phyloP scores from a whole-genome alignment of 2,329 filamentous ascomycete species.

The Neonectria sp. region DNA sequence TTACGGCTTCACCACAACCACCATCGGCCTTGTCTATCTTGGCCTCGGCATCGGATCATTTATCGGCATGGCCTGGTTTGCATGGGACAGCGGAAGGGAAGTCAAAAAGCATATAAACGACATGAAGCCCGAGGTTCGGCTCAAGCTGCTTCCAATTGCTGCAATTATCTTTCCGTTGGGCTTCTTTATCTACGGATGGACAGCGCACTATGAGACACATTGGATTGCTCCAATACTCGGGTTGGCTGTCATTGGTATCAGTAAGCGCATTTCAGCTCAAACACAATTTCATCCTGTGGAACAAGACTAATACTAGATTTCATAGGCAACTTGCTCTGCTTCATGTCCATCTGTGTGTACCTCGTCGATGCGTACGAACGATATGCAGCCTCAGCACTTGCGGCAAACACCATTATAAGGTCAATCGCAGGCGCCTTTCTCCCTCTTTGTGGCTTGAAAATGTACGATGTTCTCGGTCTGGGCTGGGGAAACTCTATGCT shows the following conservation, averaged over 20 bases:
- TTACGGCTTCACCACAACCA: constrained; percentile 56
- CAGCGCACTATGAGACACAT: constrained; percentile 32
- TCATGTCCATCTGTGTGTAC: constrained; percentile 35
- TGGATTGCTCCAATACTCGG: constrained; percentile 36
- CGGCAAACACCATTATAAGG: constrained; percentile 34
- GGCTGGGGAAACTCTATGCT: constrained; percentile 62
- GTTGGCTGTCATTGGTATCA: constrained; percentile 25
- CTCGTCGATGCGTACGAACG: constrained; percentile 34
- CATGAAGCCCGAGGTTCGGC: constrained; percentile 26
- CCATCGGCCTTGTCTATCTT: constrained; percentile 41
- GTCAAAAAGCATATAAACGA: constrained; percentile 6
- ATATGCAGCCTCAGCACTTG: constrained; percentile 33
- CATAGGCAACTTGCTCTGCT: constrained; percentile 26
- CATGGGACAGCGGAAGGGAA: constrained; percentile 29
- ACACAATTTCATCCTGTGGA: too few relatives aligned
- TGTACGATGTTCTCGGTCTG: constrained; percentile 54
- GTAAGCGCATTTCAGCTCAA: constrained; percentile 13
- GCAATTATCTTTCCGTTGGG: constrained; percentile 29
- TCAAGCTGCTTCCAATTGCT: constrained; percentile 28
- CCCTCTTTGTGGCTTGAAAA: constrained; percentile 28
- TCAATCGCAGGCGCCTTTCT: constrained; percentile 22
- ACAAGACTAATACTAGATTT: too few relatives aligned
- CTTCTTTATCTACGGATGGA: constrained; percentile 39
- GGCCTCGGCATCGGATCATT: constrained; percentile 37
- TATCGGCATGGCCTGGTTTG: constrained; percentile 28